Evolutionary conservation across 352 stramenopile genomes (phyloP).

Genomic region (Pythium angustatum): DNA sequence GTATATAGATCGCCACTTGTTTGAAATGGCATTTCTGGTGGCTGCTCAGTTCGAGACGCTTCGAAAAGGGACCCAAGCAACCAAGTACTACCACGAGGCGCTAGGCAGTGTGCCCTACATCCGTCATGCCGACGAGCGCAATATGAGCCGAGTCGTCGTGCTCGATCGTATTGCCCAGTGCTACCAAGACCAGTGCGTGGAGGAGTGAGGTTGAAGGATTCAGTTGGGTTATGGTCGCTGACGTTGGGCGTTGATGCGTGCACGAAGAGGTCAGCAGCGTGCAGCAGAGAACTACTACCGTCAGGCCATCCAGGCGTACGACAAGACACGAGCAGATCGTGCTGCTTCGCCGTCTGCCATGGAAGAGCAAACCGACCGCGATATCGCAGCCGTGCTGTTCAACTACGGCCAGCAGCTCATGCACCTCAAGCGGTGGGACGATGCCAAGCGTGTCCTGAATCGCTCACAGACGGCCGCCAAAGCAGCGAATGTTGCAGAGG

Average conservation of each 20-base stretch:
- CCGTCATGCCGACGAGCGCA: constrained; percentile 31
- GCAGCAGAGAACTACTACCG: constrained; percentile 47
- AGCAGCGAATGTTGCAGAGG: constrained; percentile 2
- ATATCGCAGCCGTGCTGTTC: constrained; percentile 34
- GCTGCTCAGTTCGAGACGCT: constrained; percentile 75
- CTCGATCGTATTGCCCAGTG: constrained; percentile 78
- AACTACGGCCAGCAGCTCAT: constrained; percentile 39
- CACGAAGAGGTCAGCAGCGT: constrained; percentile 28
- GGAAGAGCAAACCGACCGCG: constrained; percentile 28
- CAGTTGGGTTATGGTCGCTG: no score
- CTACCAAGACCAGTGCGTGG: constrained; percentile 61
- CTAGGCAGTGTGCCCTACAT: constrained; percentile 50
- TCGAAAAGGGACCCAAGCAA: constrained; percentile 40
- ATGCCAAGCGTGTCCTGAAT: constrained; percentile 19
- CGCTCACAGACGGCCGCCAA: constrained; percentile 13
- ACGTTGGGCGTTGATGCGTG: no score
- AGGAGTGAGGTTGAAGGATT: no score
- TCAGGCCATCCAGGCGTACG: constrained; percentile 35
- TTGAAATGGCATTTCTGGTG: constrained; percentile 75
- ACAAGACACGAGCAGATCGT: constrained; percentile 12
- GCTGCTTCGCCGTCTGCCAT: not conserved
- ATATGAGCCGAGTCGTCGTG: constrained; percentile 60
- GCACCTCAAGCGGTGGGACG: constrained; percentile 34
- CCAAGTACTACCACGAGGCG: constrained; percentile 71
- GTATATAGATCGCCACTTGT: constrained; percentile 71